Base-by-base conservation (phyloP, 176 grass and related monocot species). In the Tillandsia fasciculata region DNA sequence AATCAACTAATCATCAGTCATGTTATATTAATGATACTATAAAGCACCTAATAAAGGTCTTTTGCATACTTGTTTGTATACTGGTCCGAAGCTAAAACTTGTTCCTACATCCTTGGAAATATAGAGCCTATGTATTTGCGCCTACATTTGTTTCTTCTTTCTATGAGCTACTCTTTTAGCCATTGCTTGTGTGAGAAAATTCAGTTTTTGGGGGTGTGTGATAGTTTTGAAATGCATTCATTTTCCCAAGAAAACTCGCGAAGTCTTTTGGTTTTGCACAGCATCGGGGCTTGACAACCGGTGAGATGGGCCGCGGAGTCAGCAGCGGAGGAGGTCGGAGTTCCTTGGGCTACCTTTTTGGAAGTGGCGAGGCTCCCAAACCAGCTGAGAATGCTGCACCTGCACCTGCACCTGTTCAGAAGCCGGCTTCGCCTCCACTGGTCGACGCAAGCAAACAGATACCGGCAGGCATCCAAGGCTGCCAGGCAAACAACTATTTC, bases 341-440 rank as follows among this genome's bases (percentile, higher is more conserved):
- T 80, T 83, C 79, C 14, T 53, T 92, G 76, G 77, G 67, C 47
- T 92, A 92, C 77, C 89, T 92, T 50, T 92, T 92, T 80, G 89
- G 89, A 18, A 54, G 53, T 8, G 23, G 47, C 48, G 85, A 88
- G 63, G 54, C 76, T 52, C 68, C 80, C 15, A 83, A 87, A 63
- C 71, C 85, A 50, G 71, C 71, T 70, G 74, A 47, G 15, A 67
- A 49, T 67, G 33, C 72, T 11, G 63, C 70, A 47, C 14, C 76
- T 13, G 73, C 68, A 49, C 13, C 65, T 24, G 52, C 75, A 77
- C 26, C 26, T 69, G 75, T 70, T 20, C 65, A 77, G 50, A 77
- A 69, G 48, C 50, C 52, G 1, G 63, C 70, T 33, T 23, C 86
- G 8, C 10, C 72, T 65, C 29, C 68, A 27, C 53, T 75, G 15